Percentiles rank a stretch among this genome's conserved stretches.
These are phyloP conservation scores for Papiliotrema laurentii DNA, from an alignment of 1,284 basidiomycete genomes.

Conservation along the genomic window DNA sequence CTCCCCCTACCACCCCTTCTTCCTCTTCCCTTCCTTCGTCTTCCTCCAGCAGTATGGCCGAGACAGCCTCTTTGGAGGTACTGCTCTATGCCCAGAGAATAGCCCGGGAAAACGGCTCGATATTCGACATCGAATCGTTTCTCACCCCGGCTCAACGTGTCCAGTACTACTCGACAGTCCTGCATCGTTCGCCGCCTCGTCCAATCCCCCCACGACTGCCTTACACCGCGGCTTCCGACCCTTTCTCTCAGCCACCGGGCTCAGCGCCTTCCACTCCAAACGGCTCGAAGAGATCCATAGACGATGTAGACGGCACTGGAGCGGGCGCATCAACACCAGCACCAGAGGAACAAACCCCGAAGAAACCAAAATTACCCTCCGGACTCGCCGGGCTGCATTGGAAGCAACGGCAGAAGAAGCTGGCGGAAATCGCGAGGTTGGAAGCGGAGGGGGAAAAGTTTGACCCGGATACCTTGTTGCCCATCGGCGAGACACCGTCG, in stretches of 20 bases:
- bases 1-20: conserved; percentile 13
- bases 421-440: conserved; percentile 15
- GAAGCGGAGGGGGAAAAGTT: conserved; percentile 11
- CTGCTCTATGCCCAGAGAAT: conserved; percentile 31
- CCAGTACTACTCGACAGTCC: conserved; percentile 15
- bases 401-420: conserved; percentile 21
- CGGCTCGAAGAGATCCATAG: background rate
- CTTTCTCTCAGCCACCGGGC: background rate
- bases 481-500: background rate
- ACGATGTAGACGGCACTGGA: background rate
- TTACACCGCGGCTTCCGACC: background rate
- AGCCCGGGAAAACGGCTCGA: conserved; percentile 22
- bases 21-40: conserved; percentile 6
- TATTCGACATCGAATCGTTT: conserved; percentile 36
- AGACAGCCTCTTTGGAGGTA: conserved; percentile 23
- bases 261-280: background rate
- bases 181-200: background rate
- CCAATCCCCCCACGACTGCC: background rate
- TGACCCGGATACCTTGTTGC: background rate
- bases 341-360: background rate
- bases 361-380: conserved; percentile 2
- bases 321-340: background rate
- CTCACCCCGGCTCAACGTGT: conserved; percentile 22
- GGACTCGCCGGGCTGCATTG: conserved; percentile 21
- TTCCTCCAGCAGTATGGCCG: background rate